Percentiles rank a stretch among this genome's conserved stretches.
Conservation (phyloP, 2,329 filamentous ascomycete species). For the Xylariaceae sp. region DNA sequence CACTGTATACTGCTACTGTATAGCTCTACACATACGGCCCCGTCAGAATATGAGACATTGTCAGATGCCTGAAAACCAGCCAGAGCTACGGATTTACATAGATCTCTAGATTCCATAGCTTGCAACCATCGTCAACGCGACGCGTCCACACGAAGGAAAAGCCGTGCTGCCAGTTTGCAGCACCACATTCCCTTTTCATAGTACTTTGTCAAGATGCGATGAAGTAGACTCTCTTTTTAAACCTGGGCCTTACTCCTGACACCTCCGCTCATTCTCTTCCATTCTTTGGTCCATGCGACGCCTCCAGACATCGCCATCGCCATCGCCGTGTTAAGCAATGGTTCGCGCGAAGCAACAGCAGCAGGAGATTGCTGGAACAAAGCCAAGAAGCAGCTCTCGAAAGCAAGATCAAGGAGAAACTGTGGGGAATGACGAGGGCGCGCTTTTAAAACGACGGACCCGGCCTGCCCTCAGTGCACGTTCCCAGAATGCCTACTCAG, state of each 20-base stretch:
- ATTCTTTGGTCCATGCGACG: not conserved
- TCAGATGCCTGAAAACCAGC: no score
- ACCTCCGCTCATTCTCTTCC: not conserved
- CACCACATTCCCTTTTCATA: not conserved
- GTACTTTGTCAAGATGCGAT: not conserved
- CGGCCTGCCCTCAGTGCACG: conserved; percentile 2
- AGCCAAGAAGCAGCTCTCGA: conserved; percentile 16
- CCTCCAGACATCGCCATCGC: not conserved
- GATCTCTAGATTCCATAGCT: no score
- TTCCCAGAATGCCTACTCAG: conserved; percentile 13
- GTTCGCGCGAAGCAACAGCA: conserved; percentile 25
- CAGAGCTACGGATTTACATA: no score
- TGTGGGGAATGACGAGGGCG: conserved; percentile 16
- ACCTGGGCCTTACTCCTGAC: not conserved
- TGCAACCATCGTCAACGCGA: no score
- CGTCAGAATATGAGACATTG: no score
- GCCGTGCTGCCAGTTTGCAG: not conserved
- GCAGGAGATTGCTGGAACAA: conserved; percentile 14
- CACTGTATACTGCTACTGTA: no score
- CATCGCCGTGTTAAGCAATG: conserved; percentile 17
- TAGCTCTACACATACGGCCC: no score
- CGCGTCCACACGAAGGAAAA: not conserved
- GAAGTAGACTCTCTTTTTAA: not conserved
- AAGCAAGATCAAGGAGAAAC: conserved; percentile 24
- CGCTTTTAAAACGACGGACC: conserved; percentile 20